Base-by-base conservation (phyloP, 2,329 filamentous ascomycete genomes). In the Aspergillus sojae region DNA sequence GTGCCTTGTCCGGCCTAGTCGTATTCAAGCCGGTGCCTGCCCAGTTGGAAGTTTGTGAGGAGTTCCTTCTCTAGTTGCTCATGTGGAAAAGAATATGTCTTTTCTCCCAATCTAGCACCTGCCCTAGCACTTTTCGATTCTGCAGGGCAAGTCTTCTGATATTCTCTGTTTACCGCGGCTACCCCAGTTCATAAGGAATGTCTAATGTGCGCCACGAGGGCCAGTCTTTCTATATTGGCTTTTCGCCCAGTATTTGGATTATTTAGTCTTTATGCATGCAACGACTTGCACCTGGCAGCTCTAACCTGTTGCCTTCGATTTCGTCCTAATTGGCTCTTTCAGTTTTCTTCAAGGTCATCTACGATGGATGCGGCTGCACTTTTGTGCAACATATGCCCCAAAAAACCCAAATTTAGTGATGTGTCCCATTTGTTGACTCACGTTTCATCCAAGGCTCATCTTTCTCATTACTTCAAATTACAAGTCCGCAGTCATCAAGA, bases 371-470 rank as follows among this genome's bases (percentile, higher is more conserved):
- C 69, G 50, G 89, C 93, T 63, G 88, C 91, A 62, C 87, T 97
- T 56, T 81, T 88, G 70, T 98, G 94, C 86, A 89, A 85, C 72
- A 89, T 97, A 69, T 98, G 94, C 76, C 90, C 91, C 41, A 92
- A 90, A 69, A 86, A 85, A 65, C 92, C 92, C 45, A 86, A 80
- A 34, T 97, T 97, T 80, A 96, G 93, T 61, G 94, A 98, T 78
- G 84, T 93, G 52, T 97, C 94, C 39, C 94, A 97, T 77, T 83
- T 97, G 43, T 86, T 98, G 74, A 98, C 94, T 14, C 94, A 98
- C 75, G 88, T 97, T 66, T 88, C 91, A 64, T 97, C 94, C 67
- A 97, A 97, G 76, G 91, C 91, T n/a, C 94, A 98, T 76, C 82
- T 97, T 39, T 89, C 93, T 64, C 87, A 92, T 74, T 89, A 92